phyloP scores from a whole-genome alignment of 208 protist genomes.

The Wallacemonas sp. region DNA sequence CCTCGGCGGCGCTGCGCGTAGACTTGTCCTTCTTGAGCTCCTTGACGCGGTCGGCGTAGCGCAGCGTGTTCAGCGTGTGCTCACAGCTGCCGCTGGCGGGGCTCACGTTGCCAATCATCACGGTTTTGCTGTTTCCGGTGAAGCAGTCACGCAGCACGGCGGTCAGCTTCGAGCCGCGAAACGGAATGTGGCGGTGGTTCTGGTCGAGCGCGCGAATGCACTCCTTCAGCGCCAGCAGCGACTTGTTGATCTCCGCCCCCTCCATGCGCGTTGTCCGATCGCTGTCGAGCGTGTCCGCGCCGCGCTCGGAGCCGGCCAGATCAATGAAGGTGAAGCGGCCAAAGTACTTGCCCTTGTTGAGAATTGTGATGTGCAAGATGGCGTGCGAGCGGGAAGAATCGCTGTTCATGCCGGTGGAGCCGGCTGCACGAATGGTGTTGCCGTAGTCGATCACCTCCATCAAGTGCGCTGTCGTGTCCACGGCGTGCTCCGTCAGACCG shows the following conservation, averaged over 20 bases:
- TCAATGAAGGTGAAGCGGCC: constrained; percentile 92
- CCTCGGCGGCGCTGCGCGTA: constrained; percentile 70
- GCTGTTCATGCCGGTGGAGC: constrained; percentile 96
- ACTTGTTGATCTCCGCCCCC: constrained; percentile 92
- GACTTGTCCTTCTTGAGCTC: constrained; percentile 93
- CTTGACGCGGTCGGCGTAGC: constrained; percentile 91
- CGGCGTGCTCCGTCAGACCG: constrained; percentile 72
- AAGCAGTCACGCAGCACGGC: constrained; percentile 90
- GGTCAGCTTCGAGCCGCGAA: constrained; percentile 94
- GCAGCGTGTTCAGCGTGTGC: constrained; percentile 85
- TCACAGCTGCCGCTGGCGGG: constrained; percentile 84
- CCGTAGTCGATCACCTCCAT: constrained; percentile 90
- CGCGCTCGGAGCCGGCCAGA: constrained; percentile 93
- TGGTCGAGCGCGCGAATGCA: constrained; percentile 87
- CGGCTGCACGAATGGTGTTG: constrained; percentile 81
- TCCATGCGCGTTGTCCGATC: constrained; percentile 85
- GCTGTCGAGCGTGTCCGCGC: constrained; percentile 71
- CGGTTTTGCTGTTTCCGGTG: constrained; percentile 92
- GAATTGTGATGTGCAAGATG: constrained; percentile 89
- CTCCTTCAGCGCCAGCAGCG: constrained; percentile 87
- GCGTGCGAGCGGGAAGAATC: constrained; percentile 95
- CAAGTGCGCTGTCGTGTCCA: constrained; percentile 63
- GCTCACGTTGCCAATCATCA: constrained; percentile 95
- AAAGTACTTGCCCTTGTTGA: constrained; percentile 92
- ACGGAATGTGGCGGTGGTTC: constrained; percentile 90